phyloP scores from a whole-genome alignment of 441 rosid genomes.

The Adansonia rubrostipa region DNA sequence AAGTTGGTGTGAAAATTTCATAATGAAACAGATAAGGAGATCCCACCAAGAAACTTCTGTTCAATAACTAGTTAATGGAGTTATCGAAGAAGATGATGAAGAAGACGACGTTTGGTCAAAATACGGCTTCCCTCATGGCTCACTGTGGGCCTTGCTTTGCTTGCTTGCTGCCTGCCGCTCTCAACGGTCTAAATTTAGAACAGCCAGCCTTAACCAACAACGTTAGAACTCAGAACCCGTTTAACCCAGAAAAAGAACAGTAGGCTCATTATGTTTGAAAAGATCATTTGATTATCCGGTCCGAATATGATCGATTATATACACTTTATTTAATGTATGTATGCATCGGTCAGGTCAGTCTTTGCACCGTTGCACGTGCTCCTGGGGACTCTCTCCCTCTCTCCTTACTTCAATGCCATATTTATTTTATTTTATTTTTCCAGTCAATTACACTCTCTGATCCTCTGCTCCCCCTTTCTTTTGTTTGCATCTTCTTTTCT shows the following conservation, averaged over 20 bases:
- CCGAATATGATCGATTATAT: neutral
- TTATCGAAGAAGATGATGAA: conserved; percentile 5
- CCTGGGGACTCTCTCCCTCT: conserved; percentile 59
- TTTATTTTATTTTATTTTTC: conserved; percentile 21
- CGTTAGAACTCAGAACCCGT: neutral
- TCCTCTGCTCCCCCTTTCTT: conserved; percentile 25
- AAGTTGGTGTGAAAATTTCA: neutral
- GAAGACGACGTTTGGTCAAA: conserved; percentile 3
- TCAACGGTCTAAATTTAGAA: too few relatives aligned
- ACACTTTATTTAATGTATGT: neutral
- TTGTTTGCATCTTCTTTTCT: conserved; percentile 23
- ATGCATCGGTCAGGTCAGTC: conserved; percentile 42
- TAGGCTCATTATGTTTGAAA: neutral
- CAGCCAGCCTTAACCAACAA: too few relatives aligned
- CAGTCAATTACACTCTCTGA: conserved; percentile 34
- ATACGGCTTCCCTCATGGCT: neutral
- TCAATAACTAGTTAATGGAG: neutral
- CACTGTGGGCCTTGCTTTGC: conserved; percentile 14
- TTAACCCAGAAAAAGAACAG: neutral
- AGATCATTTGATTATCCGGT: neutral
- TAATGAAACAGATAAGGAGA: conserved; percentile 1
- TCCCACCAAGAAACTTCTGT: conserved; percentile 14
- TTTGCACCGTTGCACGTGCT: conserved; percentile 63
- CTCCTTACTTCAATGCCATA: conserved; percentile 31
- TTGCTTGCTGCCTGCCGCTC: neutral